phyloP scores from a whole-genome alignment of 1,284 basidiomycete species.

The Pseudozyma sp. region DNA sequence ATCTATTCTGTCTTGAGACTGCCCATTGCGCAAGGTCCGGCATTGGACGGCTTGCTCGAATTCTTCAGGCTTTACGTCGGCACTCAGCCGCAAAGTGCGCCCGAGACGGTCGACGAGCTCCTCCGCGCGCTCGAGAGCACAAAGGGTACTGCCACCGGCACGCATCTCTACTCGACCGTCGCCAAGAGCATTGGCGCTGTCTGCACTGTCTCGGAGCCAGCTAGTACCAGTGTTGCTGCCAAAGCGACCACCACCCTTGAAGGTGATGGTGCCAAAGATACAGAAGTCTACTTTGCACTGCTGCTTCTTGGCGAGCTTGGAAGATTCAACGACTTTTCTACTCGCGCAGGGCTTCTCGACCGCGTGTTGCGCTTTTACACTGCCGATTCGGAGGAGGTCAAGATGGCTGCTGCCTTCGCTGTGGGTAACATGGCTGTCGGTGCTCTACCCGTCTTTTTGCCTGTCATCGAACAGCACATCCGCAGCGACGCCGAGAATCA shows the following conservation, averaged over 20 bases:
- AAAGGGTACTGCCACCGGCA: constrained; percentile 30
- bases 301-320: constrained; percentile 60
- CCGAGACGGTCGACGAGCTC: constrained; percentile 38
- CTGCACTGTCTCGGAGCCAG: constrained; percentile 32
- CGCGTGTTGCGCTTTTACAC: constrained; percentile 51
- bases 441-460: constrained; percentile 85
- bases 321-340: constrained; percentile 53
- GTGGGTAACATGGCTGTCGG: constrained; percentile 93
- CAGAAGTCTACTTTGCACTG: constrained; percentile 54
- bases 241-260: constrained; percentile 30
- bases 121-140: constrained; percentile 36
- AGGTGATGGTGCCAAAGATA: constrained; percentile 36
- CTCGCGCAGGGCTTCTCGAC: constrained; percentile 21
- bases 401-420: constrained; percentile 56
- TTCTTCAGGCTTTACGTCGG: constrained; percentile 86
- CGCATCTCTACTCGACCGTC: constrained; percentile 50
- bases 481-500: constrained; percentile 70
- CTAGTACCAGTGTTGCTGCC: constrained; percentile 32
- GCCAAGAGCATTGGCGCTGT: constrained; percentile 62
- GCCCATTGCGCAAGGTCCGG: constrained; percentile 78
- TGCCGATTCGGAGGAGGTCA: constrained; percentile 57
- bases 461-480: constrained; percentile 83
- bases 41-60: constrained; percentile 81
- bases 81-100: constrained; percentile 74
- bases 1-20: constrained; percentile 81